Conservation (phyloP, 2,329 filamentous ascomycete species). For the Ceratocystis cubensis region DNA sequence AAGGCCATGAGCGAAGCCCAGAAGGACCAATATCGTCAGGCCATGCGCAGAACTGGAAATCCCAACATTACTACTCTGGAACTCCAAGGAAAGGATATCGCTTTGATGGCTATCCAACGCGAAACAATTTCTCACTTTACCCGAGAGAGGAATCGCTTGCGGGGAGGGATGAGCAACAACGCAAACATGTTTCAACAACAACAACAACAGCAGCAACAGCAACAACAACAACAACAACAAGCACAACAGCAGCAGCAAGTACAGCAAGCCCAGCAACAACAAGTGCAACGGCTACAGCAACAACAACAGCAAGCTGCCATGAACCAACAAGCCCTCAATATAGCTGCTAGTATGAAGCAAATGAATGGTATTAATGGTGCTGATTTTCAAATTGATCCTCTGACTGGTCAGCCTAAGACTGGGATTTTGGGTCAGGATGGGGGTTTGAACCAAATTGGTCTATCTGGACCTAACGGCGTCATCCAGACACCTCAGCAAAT, state of each 20-base stretch:
- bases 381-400: constrained; percentile 11
- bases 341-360: constrained; percentile 29
- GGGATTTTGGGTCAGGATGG: constrained; percentile 5
- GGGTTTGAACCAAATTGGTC: constrained; percentile 4
- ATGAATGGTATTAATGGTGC: constrained; percentile 38
- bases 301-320: constrained; percentile 30
- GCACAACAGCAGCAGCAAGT: constrained; percentile 22
- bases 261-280: constrained; percentile 28
- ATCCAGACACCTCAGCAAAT: constrained; percentile 12
- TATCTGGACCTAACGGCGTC: constrained; percentile 5
- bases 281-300: constrained; percentile 26
- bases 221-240: constrained; percentile 22
- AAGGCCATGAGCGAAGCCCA: constrained; percentile 6
- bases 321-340: constrained; percentile 34
- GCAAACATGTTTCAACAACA: constrained; percentile 21
- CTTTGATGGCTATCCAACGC: constrained; percentile 4
- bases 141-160: not conserved
- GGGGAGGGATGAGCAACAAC: not conserved
- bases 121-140: not conserved
- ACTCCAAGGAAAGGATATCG: not conserved
- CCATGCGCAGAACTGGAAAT: not conserved
- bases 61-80: not conserved
- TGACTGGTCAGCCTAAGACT: constrained; percentile 1
- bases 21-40: constrained; percentile 9
- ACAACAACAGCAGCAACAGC: constrained; percentile 27